These are phyloP conservation scores for Poterioochromonas sp. DNA, from an alignment of 352 stramenopile genomes.

Conservation along the genomic window DNA sequence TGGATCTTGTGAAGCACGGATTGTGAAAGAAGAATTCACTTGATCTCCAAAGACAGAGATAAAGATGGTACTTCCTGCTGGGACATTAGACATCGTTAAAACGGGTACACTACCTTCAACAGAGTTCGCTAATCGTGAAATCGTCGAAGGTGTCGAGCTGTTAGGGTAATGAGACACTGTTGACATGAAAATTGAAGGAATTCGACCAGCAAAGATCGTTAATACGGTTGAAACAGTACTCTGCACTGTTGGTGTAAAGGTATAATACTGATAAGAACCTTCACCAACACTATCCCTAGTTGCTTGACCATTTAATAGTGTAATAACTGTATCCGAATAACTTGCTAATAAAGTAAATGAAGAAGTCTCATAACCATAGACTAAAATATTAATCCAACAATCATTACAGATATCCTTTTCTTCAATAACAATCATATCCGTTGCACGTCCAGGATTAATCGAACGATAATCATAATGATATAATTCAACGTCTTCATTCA, in stretches of 20 bases:
- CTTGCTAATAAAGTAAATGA: background rate
- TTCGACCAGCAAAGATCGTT: background rate
- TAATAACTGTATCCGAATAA: background rate
- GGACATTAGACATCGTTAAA: background rate
- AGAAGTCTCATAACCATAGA: background rate
- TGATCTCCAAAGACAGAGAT: background rate
- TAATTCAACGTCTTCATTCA: background rate
- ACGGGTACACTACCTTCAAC: background rate
- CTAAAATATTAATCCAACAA: background rate
- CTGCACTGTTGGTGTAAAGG: background rate
- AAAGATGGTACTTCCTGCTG: background rate
- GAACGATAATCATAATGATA: slow-evolving; percentile 2
- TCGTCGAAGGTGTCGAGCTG: background rate
- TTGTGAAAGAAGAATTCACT: background rate
- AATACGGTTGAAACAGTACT: background rate
- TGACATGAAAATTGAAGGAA: background rate
- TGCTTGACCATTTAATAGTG: background rate
- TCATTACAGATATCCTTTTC: background rate
- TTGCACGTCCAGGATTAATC: background rate
- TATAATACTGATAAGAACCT: slow-evolving; percentile 14
- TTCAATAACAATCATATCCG: background rate
- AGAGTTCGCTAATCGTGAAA: background rate
- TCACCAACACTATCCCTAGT: background rate
- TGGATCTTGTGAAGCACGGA: background rate
- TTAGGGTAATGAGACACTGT: background rate